These are phyloP conservation scores for Pythium folliculosum DNA, from an alignment of 352 stramenopile species.

Conservation along the genomic window DNA sequence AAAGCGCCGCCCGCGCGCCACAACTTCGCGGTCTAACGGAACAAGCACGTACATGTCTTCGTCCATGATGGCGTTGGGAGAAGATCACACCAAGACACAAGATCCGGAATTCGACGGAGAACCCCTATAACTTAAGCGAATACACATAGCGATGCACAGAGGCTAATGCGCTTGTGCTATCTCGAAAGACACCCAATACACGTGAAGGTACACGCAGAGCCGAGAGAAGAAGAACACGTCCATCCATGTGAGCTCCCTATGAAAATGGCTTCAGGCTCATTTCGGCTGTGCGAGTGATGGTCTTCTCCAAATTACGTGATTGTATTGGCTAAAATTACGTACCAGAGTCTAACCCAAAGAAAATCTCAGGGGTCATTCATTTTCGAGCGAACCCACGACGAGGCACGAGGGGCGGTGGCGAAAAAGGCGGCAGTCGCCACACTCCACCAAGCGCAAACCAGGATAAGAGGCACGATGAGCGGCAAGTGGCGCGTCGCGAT, in stretches of 20 bases:
- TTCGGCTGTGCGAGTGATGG: slow-evolving; percentile 18
- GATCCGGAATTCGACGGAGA: background rate
- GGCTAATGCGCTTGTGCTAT: too few relatives aligned
- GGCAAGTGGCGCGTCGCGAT: slow-evolving; percentile 40
- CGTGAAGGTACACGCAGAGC: too few relatives aligned
- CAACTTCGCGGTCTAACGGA: slow-evolving; percentile 4
- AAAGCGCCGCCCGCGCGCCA: slow-evolving; percentile 36
- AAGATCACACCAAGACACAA: too few relatives aligned
- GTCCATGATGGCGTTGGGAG: background rate
- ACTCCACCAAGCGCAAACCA: background rate
- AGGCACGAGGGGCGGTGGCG: background rate
- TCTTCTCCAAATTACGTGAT: slow-evolving; percentile 14
- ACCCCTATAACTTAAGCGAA: background rate
- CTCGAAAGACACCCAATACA: too few relatives aligned
- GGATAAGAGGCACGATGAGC: slow-evolving; percentile 11
- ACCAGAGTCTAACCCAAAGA: background rate
- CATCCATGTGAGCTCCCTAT: too few relatives aligned
- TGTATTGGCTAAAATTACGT: slow-evolving; percentile 19
- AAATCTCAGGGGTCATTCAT: slow-evolving; percentile 18
- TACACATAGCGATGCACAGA: background rate
- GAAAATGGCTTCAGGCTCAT: background rate
- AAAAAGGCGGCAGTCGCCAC: background rate
- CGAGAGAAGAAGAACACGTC: too few relatives aligned
- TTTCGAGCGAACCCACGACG: slow-evolving; percentile 3
- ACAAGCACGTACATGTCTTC: background rate